phyloP scores from a whole-genome alignment of 495 filamentous ascomycete species.

The Aspergillus affinis region DNA sequence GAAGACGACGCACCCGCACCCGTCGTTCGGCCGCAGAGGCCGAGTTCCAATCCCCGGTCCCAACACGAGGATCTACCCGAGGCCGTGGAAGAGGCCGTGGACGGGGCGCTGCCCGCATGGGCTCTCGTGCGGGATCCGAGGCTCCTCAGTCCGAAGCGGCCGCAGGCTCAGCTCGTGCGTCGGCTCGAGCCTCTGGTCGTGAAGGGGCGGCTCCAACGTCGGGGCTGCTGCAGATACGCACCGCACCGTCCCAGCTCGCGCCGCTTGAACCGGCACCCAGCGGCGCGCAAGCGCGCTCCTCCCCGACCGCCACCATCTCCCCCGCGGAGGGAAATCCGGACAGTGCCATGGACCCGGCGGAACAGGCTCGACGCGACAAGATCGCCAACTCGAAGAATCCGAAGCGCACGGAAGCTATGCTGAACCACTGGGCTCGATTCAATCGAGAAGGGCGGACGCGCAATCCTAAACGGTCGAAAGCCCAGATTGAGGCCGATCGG shows the following conservation, averaged over 20 bases:
- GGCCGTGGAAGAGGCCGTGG: conserved; percentile 50
- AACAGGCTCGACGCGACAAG: conserved; percentile 36
- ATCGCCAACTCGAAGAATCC: conserved; percentile 51
- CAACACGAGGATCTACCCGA: conserved; percentile 36
- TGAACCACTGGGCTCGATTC: conserved; percentile 50
- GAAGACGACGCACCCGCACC: conserved; percentile 39
- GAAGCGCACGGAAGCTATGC: conserved; percentile 49
- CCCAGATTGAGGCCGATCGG: conserved; percentile 46
- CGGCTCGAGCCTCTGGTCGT: conserved; percentile 5
- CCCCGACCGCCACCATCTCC: conserved; percentile 9
- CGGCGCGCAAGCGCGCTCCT: conserved; percentile 3
- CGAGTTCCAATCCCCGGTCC: conserved; percentile 17
- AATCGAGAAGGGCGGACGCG: conserved; percentile 44
- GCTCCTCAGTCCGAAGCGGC: conserved; percentile 15
- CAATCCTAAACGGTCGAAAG: conserved; percentile 49
- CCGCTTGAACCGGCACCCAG: conserved; percentile 26
- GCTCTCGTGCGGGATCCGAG: conserved; percentile 28
- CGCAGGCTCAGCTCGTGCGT: background rate
- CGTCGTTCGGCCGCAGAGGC: conserved; percentile 29
- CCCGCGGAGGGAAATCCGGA: conserved; percentile 6
- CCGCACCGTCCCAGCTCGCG: conserved; percentile 19
- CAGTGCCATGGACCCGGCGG: conserved; percentile 29
- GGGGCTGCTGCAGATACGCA: conserved; percentile 15
- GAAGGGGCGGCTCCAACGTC: conserved; percentile 4
- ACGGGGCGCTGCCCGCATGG: conserved; percentile 44